A percentile compares a stretch with the other conserved stretches of the same genome.
Conservation (phyloP, 768 basidiomycete genomes). For the Boletus subcaerulescens region DNA sequence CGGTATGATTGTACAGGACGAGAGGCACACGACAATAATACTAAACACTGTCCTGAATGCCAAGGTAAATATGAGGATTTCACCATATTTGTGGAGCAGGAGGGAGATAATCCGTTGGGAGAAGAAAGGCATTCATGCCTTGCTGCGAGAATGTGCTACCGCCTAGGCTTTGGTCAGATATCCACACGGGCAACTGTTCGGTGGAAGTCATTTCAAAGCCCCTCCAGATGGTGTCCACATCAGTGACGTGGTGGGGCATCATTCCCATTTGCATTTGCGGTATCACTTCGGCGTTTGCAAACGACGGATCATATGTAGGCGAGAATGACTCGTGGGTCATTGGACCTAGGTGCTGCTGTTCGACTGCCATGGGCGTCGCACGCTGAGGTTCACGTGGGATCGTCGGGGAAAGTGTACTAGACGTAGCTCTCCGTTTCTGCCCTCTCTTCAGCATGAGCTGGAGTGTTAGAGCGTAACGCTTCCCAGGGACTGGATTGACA, state of each 20-base stretch:
- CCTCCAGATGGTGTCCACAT: constrained; percentile 70
- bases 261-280: constrained; percentile 32
- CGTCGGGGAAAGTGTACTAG: constrained; percentile 61
- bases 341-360: constrained; percentile 37
- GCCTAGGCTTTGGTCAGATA: constrained; percentile 79
- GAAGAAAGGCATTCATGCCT: constrained; percentile 82
- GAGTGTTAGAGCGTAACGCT: constrained; percentile 87
- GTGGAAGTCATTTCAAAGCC: constrained; percentile 69
- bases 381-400: constrained; percentile 53
- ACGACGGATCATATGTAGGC: constrained; percentile 51
- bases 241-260: constrained; percentile 23
- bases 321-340: constrained; percentile 51
- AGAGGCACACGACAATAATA: constrained; percentile 21
- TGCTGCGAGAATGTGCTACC: constrained; percentile 73
- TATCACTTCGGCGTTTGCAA: constrained; percentile 33
- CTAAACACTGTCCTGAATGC: constrained; percentile 8
- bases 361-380: constrained; percentile 45
- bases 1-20: constrained; percentile 22
- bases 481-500: constrained; percentile 74
- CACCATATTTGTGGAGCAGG: constrained; percentile 76
- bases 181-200: constrained; percentile 82
- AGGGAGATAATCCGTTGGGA: constrained; percentile 72
- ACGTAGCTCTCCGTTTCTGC: constrained; percentile 54
- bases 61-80: constrained; percentile 12
- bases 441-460: constrained; percentile 85